Evolutionary conservation across 768 basidiomycete species (phyloP).

Genomic region (Scleroderma bovista): DNA sequence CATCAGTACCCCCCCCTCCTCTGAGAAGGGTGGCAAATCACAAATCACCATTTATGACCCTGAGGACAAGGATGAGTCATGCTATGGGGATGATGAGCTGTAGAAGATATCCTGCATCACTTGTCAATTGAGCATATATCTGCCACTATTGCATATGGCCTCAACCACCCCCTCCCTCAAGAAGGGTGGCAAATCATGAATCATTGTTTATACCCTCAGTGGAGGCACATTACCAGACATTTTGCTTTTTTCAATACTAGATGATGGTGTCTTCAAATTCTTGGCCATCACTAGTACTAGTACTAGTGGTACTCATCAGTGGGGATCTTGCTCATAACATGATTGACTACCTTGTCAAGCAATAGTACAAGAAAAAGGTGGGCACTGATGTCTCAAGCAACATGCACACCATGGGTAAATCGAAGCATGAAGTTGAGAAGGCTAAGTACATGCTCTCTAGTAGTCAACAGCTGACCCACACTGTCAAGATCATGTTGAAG

Average conservation of each 20-base stretch:
- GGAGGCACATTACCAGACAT: constrained; percentile 99
- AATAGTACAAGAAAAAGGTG: constrained; percentile 90
- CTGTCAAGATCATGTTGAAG: too few species aligned
- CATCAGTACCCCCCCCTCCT: too few species aligned
- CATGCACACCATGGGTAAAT: constrained; percentile 81
- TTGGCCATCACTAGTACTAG: too few species aligned
- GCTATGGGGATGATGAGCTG: constrained; percentile 50
- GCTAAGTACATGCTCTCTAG: constrained; percentile 93
- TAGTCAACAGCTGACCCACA: constrained; percentile 80
- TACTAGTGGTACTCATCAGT: constrained; percentile 93
- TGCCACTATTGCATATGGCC: too few species aligned
- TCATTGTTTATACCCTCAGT: constrained; percentile 96
- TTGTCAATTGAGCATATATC: too few species aligned
- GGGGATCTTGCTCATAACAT: constrained; percentile 95
- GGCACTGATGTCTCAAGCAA: constrained; percentile 78
- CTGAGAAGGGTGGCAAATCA: constrained; percentile 89
- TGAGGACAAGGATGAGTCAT: constrained; percentile 40
- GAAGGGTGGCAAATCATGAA: constrained; percentile 88
- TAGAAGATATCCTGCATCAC: constrained; percentile 21
- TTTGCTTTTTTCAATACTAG: constrained; percentile 89
- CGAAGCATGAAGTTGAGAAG: constrained; percentile 92
- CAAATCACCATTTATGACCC: constrained; percentile 90
- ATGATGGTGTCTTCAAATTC: constrained; percentile 89
- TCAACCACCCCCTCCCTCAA: too few species aligned
- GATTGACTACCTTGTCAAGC: constrained; percentile 84